Evolutionary conservation across 176 grass and related monocot species (phyloP), one percentile per base, ranked within the genome.

Genomic region (Lolium multiflorum): DNA sequence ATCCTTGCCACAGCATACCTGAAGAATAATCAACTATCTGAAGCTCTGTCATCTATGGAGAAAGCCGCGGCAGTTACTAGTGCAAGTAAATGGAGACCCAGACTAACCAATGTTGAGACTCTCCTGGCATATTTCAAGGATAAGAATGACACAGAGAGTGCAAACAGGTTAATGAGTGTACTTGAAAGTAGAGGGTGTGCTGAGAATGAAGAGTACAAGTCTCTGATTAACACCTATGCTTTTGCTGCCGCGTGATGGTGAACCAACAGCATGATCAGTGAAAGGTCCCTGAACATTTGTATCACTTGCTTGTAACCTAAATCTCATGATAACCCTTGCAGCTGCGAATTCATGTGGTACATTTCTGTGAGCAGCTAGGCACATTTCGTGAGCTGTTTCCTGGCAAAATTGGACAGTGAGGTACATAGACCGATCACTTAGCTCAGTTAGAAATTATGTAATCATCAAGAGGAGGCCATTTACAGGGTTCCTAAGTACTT

Each of bases 41-140:
- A 95, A 91, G 89, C 96, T 61, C 28, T 98, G 26, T 87, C 75
- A 31, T 91, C 81, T 89, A 74, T 98, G 59, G 89, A 95, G 66
- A 90, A 90, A 83, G 91, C 96, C 7, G 46, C 89, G 4, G 83
- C 90, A 79, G 62, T 81, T 84, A 90, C 67, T 73, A 88, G 89
- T 88, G 55, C 72, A 75, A 89, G 86, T 56, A 98, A 84, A 81
- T 98, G 93, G 93, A 92, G 84, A 81, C 96, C 93, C 66, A 94
- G 89, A 59, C 84, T 86, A 41, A 60, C 70, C 70, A 86, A 89
- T 60, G 85, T 95, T 50, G 88, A 85, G 76, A 85, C 9, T 75
- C 87, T 98, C 50, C 77, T 98, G 5, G 74, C 90, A 47, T 75
- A 83, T 72, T 98, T 91, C 72, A 90, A 89, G 81, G 89, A 95